A percentile compares a stretch with the other conserved stretches of the same genome.
phyloP scores from a whole-genome alignment of 2,329 filamentous ascomycete genomes.

The Trichoderma arundinaceum region DNA sequence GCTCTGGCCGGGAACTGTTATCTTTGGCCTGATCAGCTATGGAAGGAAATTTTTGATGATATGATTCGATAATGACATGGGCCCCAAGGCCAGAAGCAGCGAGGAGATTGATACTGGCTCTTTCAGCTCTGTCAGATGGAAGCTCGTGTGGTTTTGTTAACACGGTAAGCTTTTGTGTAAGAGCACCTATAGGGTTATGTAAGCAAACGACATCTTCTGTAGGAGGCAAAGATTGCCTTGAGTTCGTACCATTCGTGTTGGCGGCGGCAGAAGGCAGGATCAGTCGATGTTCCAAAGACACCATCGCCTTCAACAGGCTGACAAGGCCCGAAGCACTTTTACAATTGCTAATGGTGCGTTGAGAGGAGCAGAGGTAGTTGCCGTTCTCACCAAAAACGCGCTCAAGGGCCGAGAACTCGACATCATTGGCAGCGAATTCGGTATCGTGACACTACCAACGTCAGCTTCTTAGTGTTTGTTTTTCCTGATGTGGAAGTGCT shows the following conservation, averaged over 20 bases:
- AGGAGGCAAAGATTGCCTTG: not conserved
- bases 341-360: constrained; percentile 39
- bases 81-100: not conserved
- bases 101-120: constrained; percentile 17
- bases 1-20: not conserved
- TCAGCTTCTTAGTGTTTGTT: not conserved
- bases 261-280: constrained; percentile 18
- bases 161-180: not conserved
- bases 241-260: constrained; percentile 35
- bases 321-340: constrained; percentile 37
- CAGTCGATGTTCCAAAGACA: constrained; percentile 21
- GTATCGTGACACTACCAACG: constrained; percentile 51
- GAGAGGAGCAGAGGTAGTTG: constrained; percentile 39
- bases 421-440: constrained; percentile 49
- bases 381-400: constrained; percentile 40
- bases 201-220: not conserved
- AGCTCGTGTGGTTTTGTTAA: not conserved
- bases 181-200: not conserved
- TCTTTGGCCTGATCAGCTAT: not conserved
- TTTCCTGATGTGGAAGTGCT: no score
- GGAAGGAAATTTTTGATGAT: not conserved
- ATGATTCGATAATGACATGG: constrained; percentile 15
- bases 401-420: constrained; percentile 47
- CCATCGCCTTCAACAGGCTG: constrained; percentile 38
- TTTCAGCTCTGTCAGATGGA: constrained; percentile 1